phyloP scores from a whole-genome alignment of 768 basidiomycete species.

The Phlebiopsis flavidoalba region DNA sequence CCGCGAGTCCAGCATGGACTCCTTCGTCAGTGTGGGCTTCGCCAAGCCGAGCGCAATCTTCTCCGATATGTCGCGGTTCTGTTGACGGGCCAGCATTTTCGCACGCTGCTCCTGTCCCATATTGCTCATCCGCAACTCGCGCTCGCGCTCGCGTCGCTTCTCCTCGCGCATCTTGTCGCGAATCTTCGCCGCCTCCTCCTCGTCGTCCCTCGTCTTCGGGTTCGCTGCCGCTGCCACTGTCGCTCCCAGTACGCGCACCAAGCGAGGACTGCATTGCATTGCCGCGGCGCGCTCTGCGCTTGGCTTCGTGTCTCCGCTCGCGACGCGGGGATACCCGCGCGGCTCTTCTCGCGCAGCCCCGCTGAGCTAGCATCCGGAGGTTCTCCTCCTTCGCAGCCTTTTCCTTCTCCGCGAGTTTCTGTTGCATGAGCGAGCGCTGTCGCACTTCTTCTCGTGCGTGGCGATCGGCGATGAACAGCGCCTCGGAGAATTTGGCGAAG shows the following conservation, averaged over 20 bases:
- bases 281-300: conserved; percentile 61
- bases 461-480: conserved; percentile 90
- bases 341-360: conserved; percentile 73
- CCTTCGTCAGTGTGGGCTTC: conserved; percentile 93
- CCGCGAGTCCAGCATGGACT: conserved; percentile 95
- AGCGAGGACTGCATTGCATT: conserved; percentile 72
- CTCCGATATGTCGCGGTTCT: conserved; percentile 98
- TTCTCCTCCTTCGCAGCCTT: conserved; percentile 97
- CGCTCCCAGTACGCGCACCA: conserved; percentile 79
- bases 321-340: too few species aligned
- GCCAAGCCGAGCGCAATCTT: conserved; percentile 97
- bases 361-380: conserved; percentile 87
- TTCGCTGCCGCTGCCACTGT: conserved; percentile 58
- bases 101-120: conserved; percentile 98
- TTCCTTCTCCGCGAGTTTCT: conserved; percentile 97
- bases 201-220: conserved; percentile 44
- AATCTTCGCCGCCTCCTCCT: conserved; percentile 80
- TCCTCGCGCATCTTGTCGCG: conserved; percentile 89
- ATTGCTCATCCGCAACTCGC: conserved; percentile 97
- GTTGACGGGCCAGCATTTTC: conserved; percentile 91
- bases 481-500: conserved; percentile 98
- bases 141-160: conserved; percentile 90
- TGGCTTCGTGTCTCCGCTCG: conserved; percentile 54
- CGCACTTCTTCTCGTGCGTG: conserved; percentile 98
- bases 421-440: conserved; percentile 95